Conservation (phyloP, 2,329 filamentous ascomycete species). For the Zymoseptoria tritici region DNA sequence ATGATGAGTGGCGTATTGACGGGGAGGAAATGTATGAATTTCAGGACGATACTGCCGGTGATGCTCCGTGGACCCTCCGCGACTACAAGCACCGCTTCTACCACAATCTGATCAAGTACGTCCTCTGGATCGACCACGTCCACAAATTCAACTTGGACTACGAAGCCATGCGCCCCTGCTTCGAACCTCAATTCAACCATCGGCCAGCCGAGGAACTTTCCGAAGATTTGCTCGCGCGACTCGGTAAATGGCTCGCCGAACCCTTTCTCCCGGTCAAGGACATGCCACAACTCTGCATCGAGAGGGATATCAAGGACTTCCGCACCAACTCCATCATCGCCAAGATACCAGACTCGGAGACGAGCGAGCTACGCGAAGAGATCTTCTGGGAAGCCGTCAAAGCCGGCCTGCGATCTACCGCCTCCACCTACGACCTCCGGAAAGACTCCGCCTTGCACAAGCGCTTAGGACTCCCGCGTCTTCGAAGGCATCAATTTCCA, state of each 20-base stretch:
- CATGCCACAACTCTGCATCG: not conserved
- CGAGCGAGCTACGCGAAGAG: not conserved
- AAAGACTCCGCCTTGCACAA: not conserved
- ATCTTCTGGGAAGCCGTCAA: not conserved
- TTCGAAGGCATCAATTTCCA: not conserved
- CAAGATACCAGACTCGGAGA: not conserved
- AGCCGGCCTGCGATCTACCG: not conserved
- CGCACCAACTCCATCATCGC: not conserved
- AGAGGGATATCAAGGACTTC: not conserved
- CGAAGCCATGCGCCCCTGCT: not conserved
- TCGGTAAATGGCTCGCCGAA: not conserved
- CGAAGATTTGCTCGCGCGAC: not conserved
- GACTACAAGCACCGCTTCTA: not conserved
- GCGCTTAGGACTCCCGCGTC: not conserved
- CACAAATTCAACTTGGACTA: not conserved
- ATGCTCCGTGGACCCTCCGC: too few species aligned
- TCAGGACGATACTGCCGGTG: too few species aligned
- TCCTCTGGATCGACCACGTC: not conserved
- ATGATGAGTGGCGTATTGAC: too few species aligned
- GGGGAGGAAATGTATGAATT: too few species aligned
- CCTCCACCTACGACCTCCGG: not conserved
- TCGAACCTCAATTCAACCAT: not conserved
- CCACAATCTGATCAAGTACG: not conserved
- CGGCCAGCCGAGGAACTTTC: not conserved
- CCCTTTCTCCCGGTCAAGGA: not conserved